Base-by-base conservation (phyloP, 257 asterid genomes). In the Jasminum sambac region DNA sequence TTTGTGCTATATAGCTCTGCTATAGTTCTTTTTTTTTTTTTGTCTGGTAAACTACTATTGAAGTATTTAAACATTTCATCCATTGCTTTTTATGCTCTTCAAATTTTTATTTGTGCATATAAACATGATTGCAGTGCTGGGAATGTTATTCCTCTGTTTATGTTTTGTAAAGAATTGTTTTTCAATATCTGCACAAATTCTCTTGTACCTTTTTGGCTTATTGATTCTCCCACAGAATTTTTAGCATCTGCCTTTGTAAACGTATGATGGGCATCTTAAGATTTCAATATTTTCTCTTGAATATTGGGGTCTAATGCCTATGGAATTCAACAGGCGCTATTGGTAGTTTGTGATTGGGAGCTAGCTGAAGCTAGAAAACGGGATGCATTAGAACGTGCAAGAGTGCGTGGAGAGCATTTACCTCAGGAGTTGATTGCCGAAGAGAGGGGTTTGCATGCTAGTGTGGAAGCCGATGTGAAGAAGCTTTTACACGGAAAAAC, bases 301-400 rank as follows among this genome's bases (percentile, higher is more conserved):
- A 69, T 55, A 44, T 39, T 62, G 17, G 36, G 23, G 5, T 26
- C 40, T 68, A 59, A 34, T 58, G 19, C 43, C 6, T 57, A 50
- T 75, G 68, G 65, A 75, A 48, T 60, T 70, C 62, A 58, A 39
- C 78, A 90, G 96, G 93, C 99, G 0, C 94, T 95, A 57, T 67
- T 85, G 74, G 93, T 91, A 65, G 94, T 95, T 80, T 88, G 88
- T 79, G 90, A 91, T 64, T 95, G 99, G 99, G 96, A 95, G 74
- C 82, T 95, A 48, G 82, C 90, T 55, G 99, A 95, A 84, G 86
- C 84, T 66, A 84, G 89, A 74, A 95, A 89, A 83, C 89, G 83
- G 76, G 95, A 91, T 79, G 92, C 92, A 4, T 74, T 91, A 70
- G 98, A 95, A 72, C 94, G 96, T 80, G 99, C 99, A 43, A 79